A percentile compares a stretch with the other conserved stretches of the same genome.
These are phyloP conservation scores for Rhizopus sp. DNA, from an alignment of 371 early-diverging fungal genomes.

Conservation along the genomic window DNA sequence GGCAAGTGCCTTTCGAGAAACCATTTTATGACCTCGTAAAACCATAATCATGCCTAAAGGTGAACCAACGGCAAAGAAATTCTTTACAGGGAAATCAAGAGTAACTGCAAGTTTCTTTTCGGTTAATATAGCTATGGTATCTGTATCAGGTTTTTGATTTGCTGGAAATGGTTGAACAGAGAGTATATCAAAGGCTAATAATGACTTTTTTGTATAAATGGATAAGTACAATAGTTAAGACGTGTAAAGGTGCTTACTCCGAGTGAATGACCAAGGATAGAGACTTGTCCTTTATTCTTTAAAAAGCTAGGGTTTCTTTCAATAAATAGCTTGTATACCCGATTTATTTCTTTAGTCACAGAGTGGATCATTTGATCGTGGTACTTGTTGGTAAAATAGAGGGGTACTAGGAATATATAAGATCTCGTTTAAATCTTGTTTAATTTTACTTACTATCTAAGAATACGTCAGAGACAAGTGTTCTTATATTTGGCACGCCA, in stretches of 20 bases:
- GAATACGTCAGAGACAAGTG: constrained; percentile 80
- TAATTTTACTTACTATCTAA: constrained; percentile 66
- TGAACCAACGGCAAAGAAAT: constrained; percentile 76
- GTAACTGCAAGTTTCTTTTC: constrained; percentile 16
- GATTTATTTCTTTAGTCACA: constrained; percentile 76
- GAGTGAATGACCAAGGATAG: constrained; percentile 80
- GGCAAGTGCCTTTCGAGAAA: constrained; percentile 45
- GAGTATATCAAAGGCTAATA: constrained; percentile 81
- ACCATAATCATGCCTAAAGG: constrained; percentile 80
- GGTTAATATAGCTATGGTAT: constrained; percentile 4
- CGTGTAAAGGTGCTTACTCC: constrained; percentile 50
- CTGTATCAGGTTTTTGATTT: constrained; percentile 3
- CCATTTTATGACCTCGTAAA: constrained; percentile 65
- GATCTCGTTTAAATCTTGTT: background rate
- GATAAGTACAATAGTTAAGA: background rate
- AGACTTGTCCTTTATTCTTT: constrained; percentile 68
- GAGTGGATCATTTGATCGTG: constrained; percentile 78
- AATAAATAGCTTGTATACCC: constrained; percentile 71
- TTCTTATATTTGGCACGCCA: constrained; percentile 81
- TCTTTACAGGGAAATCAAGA: constrained; percentile 49
- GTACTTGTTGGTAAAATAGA: constrained; percentile 83
- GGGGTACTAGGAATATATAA: constrained; percentile 55
- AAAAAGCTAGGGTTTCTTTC: constrained; percentile 74
- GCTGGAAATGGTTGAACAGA: constrained; percentile 56
- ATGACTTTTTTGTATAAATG: constrained; percentile 32